Evolutionary conservation across 257 asterid genomes (phyloP).

Genomic region (Knoxia roxburghii): DNA sequence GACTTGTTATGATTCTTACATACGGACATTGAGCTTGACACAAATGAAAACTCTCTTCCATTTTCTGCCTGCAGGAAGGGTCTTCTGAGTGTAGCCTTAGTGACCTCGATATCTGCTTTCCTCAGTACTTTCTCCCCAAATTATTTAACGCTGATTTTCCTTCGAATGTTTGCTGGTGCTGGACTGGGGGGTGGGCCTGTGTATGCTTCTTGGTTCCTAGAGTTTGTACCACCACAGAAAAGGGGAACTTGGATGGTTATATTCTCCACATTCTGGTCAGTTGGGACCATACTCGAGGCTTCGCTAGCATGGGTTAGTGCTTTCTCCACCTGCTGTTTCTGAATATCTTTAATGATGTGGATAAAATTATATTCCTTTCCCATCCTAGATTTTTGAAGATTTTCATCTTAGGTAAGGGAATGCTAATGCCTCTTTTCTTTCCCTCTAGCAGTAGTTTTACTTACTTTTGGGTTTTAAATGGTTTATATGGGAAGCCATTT

Average conservation of each 20-base stretch:
- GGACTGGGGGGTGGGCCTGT: constrained; percentile 86
- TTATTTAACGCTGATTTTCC: constrained; percentile 41
- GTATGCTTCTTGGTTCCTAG: constrained; percentile 78
- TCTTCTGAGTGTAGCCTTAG: constrained; percentile 55
- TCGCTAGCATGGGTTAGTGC: constrained; percentile 67
- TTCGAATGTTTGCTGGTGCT: constrained; percentile 60
- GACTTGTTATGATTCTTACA: not conserved
- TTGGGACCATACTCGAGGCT: constrained; percentile 78
- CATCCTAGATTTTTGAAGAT: not conserved
- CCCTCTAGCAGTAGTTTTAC: too few relatives aligned
- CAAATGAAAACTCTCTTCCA: not conserved
- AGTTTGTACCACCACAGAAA: constrained; percentile 63
- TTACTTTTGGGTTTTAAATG: too few relatives aligned
- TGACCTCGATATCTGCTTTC: constrained; percentile 48
- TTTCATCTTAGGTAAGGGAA: too few relatives aligned
- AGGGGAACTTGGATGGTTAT: constrained; percentile 81
- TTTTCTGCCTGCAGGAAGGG: constrained; percentile 52
- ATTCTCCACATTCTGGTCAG: constrained; percentile 59
- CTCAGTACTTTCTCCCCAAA: constrained; percentile 64
- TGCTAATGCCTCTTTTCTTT: too few relatives aligned
- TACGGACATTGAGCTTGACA: not conserved
- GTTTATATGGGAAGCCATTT: too few relatives aligned
- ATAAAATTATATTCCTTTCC: not conserved
- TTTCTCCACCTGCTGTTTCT: not conserved
- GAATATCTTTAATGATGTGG: not conserved